Evolutionary conservation across 495 filamentous ascomycete genomes (phyloP).

Genomic region (Annulohypoxylon maeteangense): DNA sequence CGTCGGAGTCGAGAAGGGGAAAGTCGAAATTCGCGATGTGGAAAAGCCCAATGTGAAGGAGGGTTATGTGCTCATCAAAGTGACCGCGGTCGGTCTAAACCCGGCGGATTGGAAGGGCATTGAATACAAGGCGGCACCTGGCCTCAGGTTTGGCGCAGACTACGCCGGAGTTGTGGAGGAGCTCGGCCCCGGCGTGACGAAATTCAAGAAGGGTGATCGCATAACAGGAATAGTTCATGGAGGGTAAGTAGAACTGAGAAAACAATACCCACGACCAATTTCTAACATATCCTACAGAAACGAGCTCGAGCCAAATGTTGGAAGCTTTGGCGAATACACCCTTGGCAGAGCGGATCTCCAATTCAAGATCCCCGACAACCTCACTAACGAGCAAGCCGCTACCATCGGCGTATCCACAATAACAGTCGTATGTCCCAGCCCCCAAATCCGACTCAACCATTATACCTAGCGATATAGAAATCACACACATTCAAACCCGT

Average conservation of each 20-base stretch:
- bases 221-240: constrained; percentile 54
- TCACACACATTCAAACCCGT: background rate
- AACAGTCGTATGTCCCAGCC: constrained; percentile 52
- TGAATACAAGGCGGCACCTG: constrained; percentile 25
- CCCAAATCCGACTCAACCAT: background rate
- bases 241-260: constrained; percentile 32
- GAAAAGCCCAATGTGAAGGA: constrained; percentile 53
- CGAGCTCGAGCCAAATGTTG: constrained; percentile 37
- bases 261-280: background rate
- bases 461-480: background rate
- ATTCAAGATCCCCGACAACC: constrained; percentile 50
- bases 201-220: constrained; percentile 51
- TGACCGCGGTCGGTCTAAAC: constrained; percentile 63
- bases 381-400: constrained; percentile 57
- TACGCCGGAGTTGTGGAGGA: constrained; percentile 54
- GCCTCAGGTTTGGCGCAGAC: constrained; percentile 46
- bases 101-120: constrained; percentile 69
- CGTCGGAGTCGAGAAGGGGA: constrained; percentile 28
- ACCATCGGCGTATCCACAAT: constrained; percentile 60
- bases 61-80: constrained; percentile 64
- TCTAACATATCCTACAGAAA: background rate
- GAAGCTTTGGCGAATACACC: constrained; percentile 55
- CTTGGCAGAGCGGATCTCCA: constrained; percentile 41
- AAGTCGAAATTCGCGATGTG: constrained; percentile 39
- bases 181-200: constrained; percentile 48